Evolutionary conservation across 768 basidiomycete species (phyloP), one percentile per base, ranked within the genome.

Genomic region (Pulveroboletus sp.): DNA sequence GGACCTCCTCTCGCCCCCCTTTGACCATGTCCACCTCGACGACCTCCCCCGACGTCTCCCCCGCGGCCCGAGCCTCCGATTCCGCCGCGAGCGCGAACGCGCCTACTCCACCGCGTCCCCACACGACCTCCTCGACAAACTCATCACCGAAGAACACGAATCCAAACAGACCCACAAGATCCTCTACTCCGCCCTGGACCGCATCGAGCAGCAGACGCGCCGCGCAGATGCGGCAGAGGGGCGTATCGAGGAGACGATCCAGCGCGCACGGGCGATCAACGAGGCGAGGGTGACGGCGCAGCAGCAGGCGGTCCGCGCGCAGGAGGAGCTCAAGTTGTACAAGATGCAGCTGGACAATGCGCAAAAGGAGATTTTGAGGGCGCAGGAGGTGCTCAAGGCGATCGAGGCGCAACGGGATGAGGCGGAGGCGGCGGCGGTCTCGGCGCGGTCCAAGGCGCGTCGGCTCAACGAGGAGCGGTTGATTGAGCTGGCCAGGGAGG

Each of bases 331-430:
- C 39, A 66, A 69, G 40, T 45, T 82, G 45, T 85, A 82, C 59
- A 83, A 80, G 59, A 41, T 77, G 2, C 80, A 83, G 69, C 64
- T 83, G 23, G 76, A 79, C 16, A 68, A 74, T 29, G 83, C 84
- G 14, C 81, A 84, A 54, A 70, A 69, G 68, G 81, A 84, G 57
- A 81, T 84, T 34, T 60, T 67, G 20, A 72, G 74, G 31, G 82
- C 82, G 0, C 81, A 84, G 51, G 69, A 73, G 4, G 69, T 79
- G 5, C 72, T 83, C 11, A 67, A 72, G 27, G 66, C 72, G 17
- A 67, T 81, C 5, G 76, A 81, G 41, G 65, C 66, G 0, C 74
- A 80, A 36, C 72, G 78, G 2, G 67, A 70, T 12, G 71, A 75
- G 2, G 80, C 80, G 0, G 79, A 82, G 51, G 66, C 71, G 6